These are phyloP conservation scores for Dictyostelium citrinum DNA, from an alignment of 78 protist species.

Conservation along the genomic window DNA sequence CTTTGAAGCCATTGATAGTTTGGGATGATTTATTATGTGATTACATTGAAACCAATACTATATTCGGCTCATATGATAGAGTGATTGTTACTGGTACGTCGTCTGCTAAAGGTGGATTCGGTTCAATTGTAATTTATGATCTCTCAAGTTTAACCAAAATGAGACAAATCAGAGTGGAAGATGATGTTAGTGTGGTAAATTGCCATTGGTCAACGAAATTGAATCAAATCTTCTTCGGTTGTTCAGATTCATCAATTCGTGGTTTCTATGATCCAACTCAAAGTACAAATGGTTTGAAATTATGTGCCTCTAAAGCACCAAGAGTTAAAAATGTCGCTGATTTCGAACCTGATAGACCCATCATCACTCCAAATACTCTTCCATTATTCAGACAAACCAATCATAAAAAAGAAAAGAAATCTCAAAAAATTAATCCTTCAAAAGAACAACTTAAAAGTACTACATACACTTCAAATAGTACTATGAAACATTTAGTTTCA, in stretches of 20 bases:
- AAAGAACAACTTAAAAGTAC: neutral
- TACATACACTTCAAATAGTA: constrained; percentile 20
- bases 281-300: constrained; percentile 31
- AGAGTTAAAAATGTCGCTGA: constrained; percentile 56
- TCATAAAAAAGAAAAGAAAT: neutral
- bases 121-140: constrained; percentile 48
- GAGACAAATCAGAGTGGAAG: constrained; percentile 46
- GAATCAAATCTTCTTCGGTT: constrained; percentile 85
- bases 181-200: constrained; percentile 22
- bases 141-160: constrained; percentile 27
- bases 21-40: constrained; percentile 31
- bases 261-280: constrained; percentile 47
- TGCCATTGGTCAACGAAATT: constrained; percentile 81
- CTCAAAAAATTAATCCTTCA: neutral
- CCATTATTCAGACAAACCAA: constrained; percentile 55
- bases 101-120: constrained; percentile 9
- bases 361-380: constrained; percentile 79
- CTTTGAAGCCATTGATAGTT: neutral
- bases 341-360: constrained; percentile 44
- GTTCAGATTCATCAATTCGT: constrained; percentile 66
- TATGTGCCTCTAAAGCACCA: constrained; percentile 56
- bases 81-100: constrained; percentile 82
- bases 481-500: constrained; percentile 32
- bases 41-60: constrained; percentile 23
- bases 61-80: constrained; percentile 72